Conservation (phyloP, 208 protist species). For the Leishmania aethiopica region DNA sequence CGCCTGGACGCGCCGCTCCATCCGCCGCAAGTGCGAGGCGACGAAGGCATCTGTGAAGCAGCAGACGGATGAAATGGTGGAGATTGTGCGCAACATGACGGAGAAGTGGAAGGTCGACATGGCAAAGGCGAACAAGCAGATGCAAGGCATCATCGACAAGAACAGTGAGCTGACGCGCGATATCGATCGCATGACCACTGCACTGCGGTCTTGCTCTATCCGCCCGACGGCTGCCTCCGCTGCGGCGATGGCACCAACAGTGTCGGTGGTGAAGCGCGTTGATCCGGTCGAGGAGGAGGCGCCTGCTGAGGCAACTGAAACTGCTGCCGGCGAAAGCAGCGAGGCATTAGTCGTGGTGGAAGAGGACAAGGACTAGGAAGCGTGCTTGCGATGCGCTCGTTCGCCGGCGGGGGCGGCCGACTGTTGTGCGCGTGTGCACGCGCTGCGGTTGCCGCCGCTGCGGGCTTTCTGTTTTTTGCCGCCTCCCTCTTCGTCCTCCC, state of each 20-base stretch:
- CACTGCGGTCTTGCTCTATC: conserved; percentile 71
- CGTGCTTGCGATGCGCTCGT: background rate
- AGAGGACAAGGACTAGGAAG: background rate
- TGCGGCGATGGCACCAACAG: background rate
- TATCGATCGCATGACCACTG: conserved; percentile 83
- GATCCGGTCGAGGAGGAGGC: background rate
- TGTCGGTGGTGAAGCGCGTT: conserved; percentile 5
- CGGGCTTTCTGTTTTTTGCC: background rate
- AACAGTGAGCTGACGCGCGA: conserved; percentile 80
- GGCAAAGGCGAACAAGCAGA: conserved; percentile 56
- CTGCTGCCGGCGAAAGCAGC: background rate
- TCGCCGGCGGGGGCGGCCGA: background rate
- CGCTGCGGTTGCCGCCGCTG: background rate
- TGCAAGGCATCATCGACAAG: conserved; percentile 83
- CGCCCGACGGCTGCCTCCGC: conserved; percentile 25
- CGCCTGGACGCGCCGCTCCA: conserved; percentile 62
- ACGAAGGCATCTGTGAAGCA: conserved; percentile 47
- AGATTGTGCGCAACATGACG: conserved; percentile 49
- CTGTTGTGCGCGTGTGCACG: background rate
- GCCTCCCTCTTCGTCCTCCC: too few relatives aligned
- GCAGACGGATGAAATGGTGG: conserved; percentile 66
- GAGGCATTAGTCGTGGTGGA: background rate
- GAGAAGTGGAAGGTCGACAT: conserved; percentile 69
- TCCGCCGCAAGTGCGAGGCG: conserved; percentile 54
- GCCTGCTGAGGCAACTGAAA: background rate